Conservation (phyloP, 495 filamentous ascomycete species). For the Annulohypoxylon bovei region DNA sequence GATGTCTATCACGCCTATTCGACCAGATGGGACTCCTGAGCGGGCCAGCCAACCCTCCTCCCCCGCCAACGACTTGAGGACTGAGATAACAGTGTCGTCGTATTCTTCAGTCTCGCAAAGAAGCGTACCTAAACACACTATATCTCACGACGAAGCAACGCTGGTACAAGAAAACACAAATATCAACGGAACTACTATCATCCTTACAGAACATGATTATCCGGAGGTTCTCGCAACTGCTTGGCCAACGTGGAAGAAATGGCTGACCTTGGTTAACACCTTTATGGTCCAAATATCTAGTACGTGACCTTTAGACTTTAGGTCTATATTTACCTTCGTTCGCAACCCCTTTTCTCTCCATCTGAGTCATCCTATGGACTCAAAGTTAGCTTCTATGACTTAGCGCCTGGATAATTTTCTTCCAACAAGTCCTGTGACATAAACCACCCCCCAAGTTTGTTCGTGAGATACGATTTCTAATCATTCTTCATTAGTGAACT, state of each 20-base stretch:
- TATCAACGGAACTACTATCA: conserved; percentile 25
- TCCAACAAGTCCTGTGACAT: too few species aligned
- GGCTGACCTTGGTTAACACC: conserved; percentile 74
- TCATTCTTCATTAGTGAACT: conserved; percentile 66
- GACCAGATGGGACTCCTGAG: neutral
- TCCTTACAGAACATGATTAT: conserved; percentile 67
- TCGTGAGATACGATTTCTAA: conserved; percentile 9
- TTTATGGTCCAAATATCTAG: conserved; percentile 79
- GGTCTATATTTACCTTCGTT: conserved; percentile 65
- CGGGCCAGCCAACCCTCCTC: neutral
- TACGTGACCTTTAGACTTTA: conserved; percentile 3
- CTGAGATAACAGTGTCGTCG: neutral
- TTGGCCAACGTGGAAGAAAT: conserved; percentile 74
- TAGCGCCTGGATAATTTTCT: too few species aligned
- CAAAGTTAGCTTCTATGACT: too few species aligned
- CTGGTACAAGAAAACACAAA: conserved; percentile 30
- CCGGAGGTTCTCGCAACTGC: conserved; percentile 71
- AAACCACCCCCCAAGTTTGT: neutral
- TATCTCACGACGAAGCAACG: conserved; percentile 22
- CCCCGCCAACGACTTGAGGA: neutral
- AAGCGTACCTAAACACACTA: conserved; percentile 17
- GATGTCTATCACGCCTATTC: neutral
- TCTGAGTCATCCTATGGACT: too few species aligned
- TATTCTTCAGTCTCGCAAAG: conserved; percentile 2
- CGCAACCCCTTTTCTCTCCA: neutral